These are phyloP conservation scores for Ustilago xerochloae DNA, from an alignment of 1,284 basidiomycete species.

Conservation along the genomic window DNA sequence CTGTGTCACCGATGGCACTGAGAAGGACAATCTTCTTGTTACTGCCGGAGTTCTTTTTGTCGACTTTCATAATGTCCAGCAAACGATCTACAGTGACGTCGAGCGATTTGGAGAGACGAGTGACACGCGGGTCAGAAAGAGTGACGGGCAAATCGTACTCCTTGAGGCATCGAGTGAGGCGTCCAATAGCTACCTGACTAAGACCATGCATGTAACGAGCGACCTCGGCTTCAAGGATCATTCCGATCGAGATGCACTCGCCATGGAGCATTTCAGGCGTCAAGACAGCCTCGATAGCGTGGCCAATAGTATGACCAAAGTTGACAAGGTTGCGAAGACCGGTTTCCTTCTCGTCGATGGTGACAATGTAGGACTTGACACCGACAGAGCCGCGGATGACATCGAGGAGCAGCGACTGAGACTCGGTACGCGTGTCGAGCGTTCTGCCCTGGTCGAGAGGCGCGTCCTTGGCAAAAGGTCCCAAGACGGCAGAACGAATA, in stretches of 20 bases:
- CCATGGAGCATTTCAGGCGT: conserved; percentile 67
- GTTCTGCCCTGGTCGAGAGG: conserved; percentile 56
- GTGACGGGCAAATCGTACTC: conserved; percentile 64
- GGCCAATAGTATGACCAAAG: conserved; percentile 67
- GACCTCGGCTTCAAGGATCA: conserved; percentile 67
- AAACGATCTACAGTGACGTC: conserved; percentile 83
- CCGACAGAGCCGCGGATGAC: conserved; percentile 67
- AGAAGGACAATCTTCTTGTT: conserved; percentile 95
- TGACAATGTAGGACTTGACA: conserved; percentile 68
- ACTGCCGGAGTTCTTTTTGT: conserved; percentile 93
- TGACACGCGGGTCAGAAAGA: conserved; percentile 61
- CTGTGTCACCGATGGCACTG: conserved; percentile 87
- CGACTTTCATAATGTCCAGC: conserved; percentile 89
- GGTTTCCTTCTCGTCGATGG: conserved; percentile 67
- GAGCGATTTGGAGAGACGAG: conserved; percentile 76
- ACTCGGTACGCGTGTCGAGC: conserved; percentile 58
- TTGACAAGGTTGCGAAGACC: conserved; percentile 68
- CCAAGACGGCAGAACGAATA: conserved; percentile 64
- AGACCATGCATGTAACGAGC: conserved; percentile 61
- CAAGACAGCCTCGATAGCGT: conserved; percentile 67
- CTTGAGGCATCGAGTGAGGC: conserved; percentile 62
- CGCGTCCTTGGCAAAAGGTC: conserved; percentile 47
- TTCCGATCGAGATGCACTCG: conserved; percentile 66
- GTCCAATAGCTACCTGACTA: conserved; percentile 64
- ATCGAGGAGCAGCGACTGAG: conserved; percentile 65